Evolutionary conservation across 805 yeast genomes (phyloP), one percentile per base, ranked within the genome.

Genomic region (Lachancea sp.): DNA sequence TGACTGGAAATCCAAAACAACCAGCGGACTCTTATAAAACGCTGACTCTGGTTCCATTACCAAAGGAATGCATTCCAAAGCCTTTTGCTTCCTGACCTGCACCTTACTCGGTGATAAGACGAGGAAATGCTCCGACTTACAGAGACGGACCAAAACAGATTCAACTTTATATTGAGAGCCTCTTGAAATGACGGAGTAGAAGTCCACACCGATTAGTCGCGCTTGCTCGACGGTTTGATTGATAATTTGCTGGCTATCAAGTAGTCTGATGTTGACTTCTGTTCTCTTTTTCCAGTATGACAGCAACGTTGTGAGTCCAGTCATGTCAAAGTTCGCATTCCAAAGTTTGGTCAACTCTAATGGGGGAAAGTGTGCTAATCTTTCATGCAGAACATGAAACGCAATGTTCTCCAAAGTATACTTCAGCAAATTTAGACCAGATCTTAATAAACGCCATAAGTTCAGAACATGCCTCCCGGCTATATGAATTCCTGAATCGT

Each of bases 121-220:
- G 35, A 91, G 61, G 42, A 73, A 78, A 58, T 84, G 84, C 58
- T 89, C 95, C 2, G 79, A 70, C 54, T 88, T 87, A 20, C 93
- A 77, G 16, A 93, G 64, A 44, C 99, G 66, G 2, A 78, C 65
- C 51, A 93, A 65, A 32, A 90, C 73, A 1, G 97, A 85, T 58
- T 93, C 99, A 2, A 93, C 96, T 59, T 87, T 90, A 60, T 73
- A 93, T 58, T 93, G 99, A 0, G 98, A 91, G 0, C 99, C 99
- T 47, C 99, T 64, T 42, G 86, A 84, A 48, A 85, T 78, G 8
- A 89, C 87, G 2, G 97, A 87, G 58, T 81, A 75, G 60, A 89
- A 93, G 55, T 93, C 98, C 22, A 93, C 78, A 0, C 99, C 99
- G 18, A 89, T 74, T 27, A 93, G 62, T 38, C 96, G 70, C 0